phyloP scores from a whole-genome alignment of 805 yeast species.

The Tetrapisispora pingtungensis region DNA sequence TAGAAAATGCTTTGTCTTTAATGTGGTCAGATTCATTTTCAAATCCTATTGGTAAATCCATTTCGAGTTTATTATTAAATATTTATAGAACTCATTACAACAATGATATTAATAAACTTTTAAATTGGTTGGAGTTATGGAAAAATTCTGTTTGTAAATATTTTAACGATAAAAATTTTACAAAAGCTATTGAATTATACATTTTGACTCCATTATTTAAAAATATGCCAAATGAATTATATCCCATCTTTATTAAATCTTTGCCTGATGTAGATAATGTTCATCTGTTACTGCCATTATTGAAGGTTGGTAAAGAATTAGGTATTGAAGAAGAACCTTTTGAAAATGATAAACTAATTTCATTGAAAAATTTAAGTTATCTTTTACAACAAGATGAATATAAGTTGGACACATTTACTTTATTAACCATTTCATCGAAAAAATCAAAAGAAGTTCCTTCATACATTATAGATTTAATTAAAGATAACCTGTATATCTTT shows the following conservation, averaged over 20 bases:
- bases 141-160: slow-evolving; percentile 28
- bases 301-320: slow-evolving; percentile 56
- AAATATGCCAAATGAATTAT: slow-evolving; percentile 35
- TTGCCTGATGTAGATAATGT: slow-evolving; percentile 17
- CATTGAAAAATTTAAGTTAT: slow-evolving; percentile 24
- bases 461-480: slow-evolving; percentile 36
- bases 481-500: slow-evolving; percentile 37
- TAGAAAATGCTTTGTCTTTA: slow-evolving; percentile 36
- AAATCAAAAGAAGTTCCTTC: slow-evolving; percentile 47
- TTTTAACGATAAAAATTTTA: slow-evolving; percentile 26
- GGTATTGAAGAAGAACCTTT: slow-evolving; percentile 45
- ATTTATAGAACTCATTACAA: slow-evolving; percentile 27
- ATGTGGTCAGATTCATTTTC: slow-evolving; percentile 54
- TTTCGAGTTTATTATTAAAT: slow-evolving; percentile 33
- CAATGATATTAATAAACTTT: slow-evolving; percentile 4
- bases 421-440: slow-evolving; percentile 52
- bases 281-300: slow-evolving; percentile 39
- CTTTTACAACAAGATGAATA: slow-evolving; percentile 38
- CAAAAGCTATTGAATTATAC: slow-evolving; percentile 46
- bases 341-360: slow-evolving; percentile 29
- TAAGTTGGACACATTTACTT: slow-evolving; percentile 47
- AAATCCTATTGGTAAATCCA: slow-evolving; percentile 52
- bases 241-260: slow-evolving; percentile 27
- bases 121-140: slow-evolving; percentile 48
- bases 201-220: slow-evolving; percentile 56